Conservation (phyloP, 257 asterid species). For the Solanum sejunctum region DNA sequence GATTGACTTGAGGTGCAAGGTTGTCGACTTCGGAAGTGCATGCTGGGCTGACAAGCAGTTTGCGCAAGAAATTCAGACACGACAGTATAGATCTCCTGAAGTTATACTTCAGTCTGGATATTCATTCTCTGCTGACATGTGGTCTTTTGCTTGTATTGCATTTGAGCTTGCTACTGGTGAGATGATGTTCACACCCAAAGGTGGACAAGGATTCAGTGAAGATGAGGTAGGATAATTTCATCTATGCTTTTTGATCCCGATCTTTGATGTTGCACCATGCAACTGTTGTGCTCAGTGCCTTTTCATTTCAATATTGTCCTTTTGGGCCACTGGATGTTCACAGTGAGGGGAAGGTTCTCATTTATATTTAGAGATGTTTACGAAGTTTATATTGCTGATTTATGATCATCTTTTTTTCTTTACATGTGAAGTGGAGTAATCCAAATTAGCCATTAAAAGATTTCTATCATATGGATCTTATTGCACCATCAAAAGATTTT, state of each 20-base stretch:
- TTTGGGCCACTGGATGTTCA: not conserved
- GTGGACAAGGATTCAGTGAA: conserved; percentile 83
- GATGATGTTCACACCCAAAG: conserved; percentile 92
- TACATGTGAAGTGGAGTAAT: not conserved
- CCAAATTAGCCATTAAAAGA: not conserved
- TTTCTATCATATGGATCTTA: not conserved
- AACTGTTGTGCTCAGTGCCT: not conserved
- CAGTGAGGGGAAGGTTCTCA: not conserved
- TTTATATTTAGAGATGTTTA: not conserved
- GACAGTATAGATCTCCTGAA: conserved; percentile 98
- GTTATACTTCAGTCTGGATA: conserved; percentile 80
- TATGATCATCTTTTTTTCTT: not conserved
- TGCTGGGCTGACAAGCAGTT: conserved; percentile 85
- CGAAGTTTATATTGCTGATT: not conserved
- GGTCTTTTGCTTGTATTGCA: conserved; percentile 98
- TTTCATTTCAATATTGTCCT: not conserved
- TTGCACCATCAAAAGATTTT: not conserved
- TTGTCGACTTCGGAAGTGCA: conserved; percentile 98
- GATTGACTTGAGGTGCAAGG: conserved; percentile 70
- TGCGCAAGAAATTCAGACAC: conserved; percentile 89
- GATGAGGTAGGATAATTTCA: conserved; percentile 61
- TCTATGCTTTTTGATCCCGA: not conserved
- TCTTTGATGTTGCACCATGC: not conserved
- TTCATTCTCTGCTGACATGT: conserved; percentile 84
- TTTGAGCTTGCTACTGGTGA: conserved; percentile 98